Percentiles rank a stretch among this genome's conserved stretches.
phyloP scores from a whole-genome alignment of 2,329 filamentous ascomycete genomes.

The Coniella vitis region DNA sequence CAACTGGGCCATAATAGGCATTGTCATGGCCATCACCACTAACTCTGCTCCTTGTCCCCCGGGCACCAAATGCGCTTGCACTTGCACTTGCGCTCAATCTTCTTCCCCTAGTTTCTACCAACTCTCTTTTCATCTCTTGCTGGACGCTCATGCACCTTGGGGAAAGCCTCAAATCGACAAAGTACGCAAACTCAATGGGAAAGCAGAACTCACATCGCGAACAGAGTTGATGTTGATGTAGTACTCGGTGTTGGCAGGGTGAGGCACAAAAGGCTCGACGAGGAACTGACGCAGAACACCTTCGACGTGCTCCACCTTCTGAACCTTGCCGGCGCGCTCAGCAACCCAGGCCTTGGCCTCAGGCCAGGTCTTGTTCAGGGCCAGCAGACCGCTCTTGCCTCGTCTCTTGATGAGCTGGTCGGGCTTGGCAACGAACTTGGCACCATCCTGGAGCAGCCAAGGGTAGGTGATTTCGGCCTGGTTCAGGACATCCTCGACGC shows the following conservation, averaged over 20 bases:
- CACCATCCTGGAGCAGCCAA: conserved; percentile 76
- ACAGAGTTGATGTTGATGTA: conserved; percentile 99
- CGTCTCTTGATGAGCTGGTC: conserved; percentile 99
- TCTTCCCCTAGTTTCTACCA: too few relatives aligned
- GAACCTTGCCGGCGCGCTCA: conserved; percentile 81
- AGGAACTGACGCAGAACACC: conserved; percentile 92
- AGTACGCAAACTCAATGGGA: conserved; percentile 26
- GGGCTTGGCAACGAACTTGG: conserved; percentile 94
- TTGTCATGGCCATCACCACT: too few relatives aligned
- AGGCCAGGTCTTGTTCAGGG: conserved; percentile 94
- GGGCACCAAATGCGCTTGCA: too few relatives aligned
- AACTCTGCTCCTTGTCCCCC: too few relatives aligned
- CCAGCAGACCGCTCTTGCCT: conserved; percentile 95
- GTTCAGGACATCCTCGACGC: conserved; percentile 78
- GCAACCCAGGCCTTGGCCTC: conserved; percentile 93
- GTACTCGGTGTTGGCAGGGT: conserved; percentile 93
- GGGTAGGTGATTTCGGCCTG: conserved; percentile 95
- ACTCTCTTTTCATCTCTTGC: too few relatives aligned
- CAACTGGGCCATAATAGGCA: too few relatives aligned
- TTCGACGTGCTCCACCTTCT: conserved; percentile 86
- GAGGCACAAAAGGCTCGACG: conserved; percentile 96
- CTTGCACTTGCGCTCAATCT: background rate
- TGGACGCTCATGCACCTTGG: background rate
- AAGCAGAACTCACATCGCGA: conserved; percentile 72
- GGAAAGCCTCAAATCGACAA: conserved; percentile 11